These are phyloP conservation scores for Pseudozyma tsukubaensis DNA, from an alignment of 1,284 basidiomycete genomes.

Conservation along the genomic window DNA sequence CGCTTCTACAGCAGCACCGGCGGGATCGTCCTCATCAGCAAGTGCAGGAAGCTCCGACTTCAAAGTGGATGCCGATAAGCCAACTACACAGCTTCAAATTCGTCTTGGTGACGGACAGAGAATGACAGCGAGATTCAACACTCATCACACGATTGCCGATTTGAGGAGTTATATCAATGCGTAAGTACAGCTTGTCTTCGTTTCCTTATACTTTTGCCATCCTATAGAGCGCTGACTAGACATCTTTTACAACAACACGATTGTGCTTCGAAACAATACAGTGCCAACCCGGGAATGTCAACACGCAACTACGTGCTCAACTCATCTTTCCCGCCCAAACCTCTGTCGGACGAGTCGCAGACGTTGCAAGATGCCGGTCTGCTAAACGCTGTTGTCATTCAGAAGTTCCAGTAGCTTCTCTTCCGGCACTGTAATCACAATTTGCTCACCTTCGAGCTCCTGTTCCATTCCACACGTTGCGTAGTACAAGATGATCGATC, in stretches of 20 bases:
- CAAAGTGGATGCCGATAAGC: constrained; percentile 82
- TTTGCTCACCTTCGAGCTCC: too few relatives aligned
- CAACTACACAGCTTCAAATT: constrained; percentile 91
- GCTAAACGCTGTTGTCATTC: constrained; percentile 64
- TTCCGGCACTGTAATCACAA: not conserved
- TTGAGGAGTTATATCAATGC: constrained; percentile 88
- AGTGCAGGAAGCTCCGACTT: constrained; percentile 70
- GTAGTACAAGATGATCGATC: too few relatives aligned
- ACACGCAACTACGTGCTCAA: constrained; percentile 58
- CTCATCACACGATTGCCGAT: constrained; percentile 88
- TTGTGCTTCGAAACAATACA: too few relatives aligned
- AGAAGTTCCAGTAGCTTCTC: constrained; percentile 50
- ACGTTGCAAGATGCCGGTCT: constrained; percentile 63
- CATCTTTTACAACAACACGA: too few relatives aligned
- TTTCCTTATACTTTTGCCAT: not conserved
- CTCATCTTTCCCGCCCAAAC: constrained; percentile 66
- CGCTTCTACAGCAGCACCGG: constrained; percentile 49
- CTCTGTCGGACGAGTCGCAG: constrained; percentile 59
- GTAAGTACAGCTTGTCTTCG: constrained; percentile 73
- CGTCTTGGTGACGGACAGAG: constrained; percentile 88
- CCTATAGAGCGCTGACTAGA: constrained; percentile 5
- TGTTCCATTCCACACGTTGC: too few relatives aligned
- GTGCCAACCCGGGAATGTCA: constrained; percentile 61
- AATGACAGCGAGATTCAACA: constrained; percentile 88
- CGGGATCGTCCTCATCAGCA: constrained; percentile 63